Percentiles rank a stretch among this genome's conserved stretches.
Conservation (phyloP, 2,329 filamentous ascomycete species). For the Aspergillus fischeri region DNA sequence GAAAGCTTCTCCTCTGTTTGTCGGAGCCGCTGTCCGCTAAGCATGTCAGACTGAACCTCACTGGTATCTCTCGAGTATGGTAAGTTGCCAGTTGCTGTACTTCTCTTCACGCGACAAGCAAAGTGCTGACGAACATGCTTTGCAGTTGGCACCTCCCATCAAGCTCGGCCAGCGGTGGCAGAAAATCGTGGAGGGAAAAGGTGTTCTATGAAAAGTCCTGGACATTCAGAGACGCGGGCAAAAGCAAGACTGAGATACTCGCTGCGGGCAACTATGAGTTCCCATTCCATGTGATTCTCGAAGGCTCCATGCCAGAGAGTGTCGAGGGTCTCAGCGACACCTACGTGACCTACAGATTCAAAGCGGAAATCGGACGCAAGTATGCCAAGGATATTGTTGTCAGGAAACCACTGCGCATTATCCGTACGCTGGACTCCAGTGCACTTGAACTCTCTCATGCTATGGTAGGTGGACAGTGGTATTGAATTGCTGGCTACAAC, state of each 20-base stretch:
- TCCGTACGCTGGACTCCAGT: conserved; percentile 70
- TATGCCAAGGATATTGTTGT: conserved; percentile 81
- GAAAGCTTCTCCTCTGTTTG: conserved; percentile 69
- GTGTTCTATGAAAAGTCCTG: conserved; percentile 66
- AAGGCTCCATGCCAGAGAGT: conserved; percentile 70
- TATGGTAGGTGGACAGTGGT: conserved; percentile 54
- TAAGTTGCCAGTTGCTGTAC: conserved; percentile 44
- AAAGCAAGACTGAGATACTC: conserved; percentile 53
- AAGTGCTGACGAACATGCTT: not conserved
- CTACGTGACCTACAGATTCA: conserved; percentile 84
- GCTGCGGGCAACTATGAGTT: conserved; percentile 77
- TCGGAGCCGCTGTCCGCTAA: conserved; percentile 66
- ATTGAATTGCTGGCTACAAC: not conserved
- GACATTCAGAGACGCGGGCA: conserved; percentile 58
- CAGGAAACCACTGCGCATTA: conserved; percentile 72
- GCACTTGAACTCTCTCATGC: conserved; percentile 77
- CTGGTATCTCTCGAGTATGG: conserved; percentile 65
- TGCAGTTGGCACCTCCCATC: conserved; percentile 34
- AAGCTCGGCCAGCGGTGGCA: conserved; percentile 32
- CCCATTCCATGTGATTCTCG: conserved; percentile 71
- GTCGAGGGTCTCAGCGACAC: conserved; percentile 84
- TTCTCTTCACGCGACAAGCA: not conserved
- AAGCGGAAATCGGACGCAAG: conserved; percentile 86
- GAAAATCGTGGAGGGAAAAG: conserved; percentile 39
- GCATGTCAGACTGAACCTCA: conserved; percentile 67